Percentiles rank a stretch among this genome's conserved stretches.
Evolutionary conservation across 202 grass and related monocot genomes (phyloP).

Genomic region (Carex arenaria): DNA sequence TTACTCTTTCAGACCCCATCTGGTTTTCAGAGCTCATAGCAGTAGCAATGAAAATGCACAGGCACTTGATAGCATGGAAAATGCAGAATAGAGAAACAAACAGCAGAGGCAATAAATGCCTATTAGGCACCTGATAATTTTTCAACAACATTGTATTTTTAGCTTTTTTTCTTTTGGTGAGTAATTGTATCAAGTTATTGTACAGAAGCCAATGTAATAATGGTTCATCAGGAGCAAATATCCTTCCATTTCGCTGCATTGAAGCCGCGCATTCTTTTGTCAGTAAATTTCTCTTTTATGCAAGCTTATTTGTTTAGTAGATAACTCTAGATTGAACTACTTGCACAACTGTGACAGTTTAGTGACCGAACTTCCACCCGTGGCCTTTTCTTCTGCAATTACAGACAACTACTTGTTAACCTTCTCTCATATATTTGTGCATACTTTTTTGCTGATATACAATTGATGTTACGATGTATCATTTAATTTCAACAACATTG

Average conservation of each 20-base stretch:
- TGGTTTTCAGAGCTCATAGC: not conserved
- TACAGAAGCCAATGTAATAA: not conserved
- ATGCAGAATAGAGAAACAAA: not conserved
- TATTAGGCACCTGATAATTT: not conserved
- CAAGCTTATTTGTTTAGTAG: not conserved
- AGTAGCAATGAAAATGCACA: not conserved
- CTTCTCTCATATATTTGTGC: no score
- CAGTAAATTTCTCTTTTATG: not conserved
- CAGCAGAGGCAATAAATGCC: not conserved
- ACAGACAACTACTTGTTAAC: no score
- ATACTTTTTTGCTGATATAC: no score
- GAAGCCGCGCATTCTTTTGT: not conserved
- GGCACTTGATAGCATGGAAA: not conserved
- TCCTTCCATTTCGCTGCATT: not conserved
- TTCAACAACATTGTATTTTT: slow-evolving; percentile 3
- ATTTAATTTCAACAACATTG: no score
- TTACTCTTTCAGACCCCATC: slow-evolving; percentile 8
- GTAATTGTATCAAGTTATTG: not conserved
- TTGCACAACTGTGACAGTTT: not conserved
- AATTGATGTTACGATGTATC: no score
- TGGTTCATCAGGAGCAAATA: not conserved
- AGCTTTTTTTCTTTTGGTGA: not conserved
- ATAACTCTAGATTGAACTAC: not conserved
- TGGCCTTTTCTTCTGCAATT: no score
- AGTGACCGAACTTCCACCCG: not conserved